Evolutionary conservation across 1,284 basidiomycete species (phyloP).

Genomic region (Takashimella tepidaria): DNA sequence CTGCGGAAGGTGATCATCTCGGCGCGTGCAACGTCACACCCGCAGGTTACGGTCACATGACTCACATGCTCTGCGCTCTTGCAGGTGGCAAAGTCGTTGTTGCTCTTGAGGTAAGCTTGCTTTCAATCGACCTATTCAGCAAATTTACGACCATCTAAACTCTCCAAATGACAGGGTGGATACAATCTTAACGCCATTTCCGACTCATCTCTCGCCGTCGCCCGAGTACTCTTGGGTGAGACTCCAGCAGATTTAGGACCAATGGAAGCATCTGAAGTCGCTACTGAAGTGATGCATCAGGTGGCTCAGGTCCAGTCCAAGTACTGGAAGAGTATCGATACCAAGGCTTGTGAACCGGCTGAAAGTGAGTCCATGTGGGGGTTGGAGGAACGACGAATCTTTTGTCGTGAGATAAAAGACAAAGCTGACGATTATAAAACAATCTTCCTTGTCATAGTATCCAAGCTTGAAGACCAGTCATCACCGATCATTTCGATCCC

Average conservation of each 20-base stretch:
- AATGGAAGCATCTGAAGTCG: conserved; percentile 66
- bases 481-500: conserved; percentile 43
- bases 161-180: too few species aligned
- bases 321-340: conserved; percentile 82
- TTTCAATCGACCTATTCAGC: not conserved
- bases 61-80: conserved; percentile 86
- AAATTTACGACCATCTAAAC: too few species aligned
- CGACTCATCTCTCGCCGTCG: conserved; percentile 78
- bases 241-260: conserved; percentile 67
- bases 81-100: conserved; percentile 86
- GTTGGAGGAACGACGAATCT: too few species aligned
- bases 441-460: conserved; percentile 4
- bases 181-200: conserved; percentile 91
- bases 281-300: conserved; percentile 79
- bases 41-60: conserved; percentile 97
- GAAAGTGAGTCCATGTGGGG: conserved; percentile 44
- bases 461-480: conserved; percentile 5
- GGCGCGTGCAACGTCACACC: conserved; percentile 89
- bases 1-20: conserved; percentile 84
- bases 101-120: conserved; percentile 71
- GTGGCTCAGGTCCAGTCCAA: conserved; percentile 80
- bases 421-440: not conserved
- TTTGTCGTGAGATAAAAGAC: not conserved
- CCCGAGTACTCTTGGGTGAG: conserved; percentile 77
- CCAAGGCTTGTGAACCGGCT: conserved; percentile 68